Evolutionary conservation across 1,284 basidiomycete species (phyloP), one percentile per base, ranked within the genome.

Genomic region (Exsudoporus floridanus): DNA sequence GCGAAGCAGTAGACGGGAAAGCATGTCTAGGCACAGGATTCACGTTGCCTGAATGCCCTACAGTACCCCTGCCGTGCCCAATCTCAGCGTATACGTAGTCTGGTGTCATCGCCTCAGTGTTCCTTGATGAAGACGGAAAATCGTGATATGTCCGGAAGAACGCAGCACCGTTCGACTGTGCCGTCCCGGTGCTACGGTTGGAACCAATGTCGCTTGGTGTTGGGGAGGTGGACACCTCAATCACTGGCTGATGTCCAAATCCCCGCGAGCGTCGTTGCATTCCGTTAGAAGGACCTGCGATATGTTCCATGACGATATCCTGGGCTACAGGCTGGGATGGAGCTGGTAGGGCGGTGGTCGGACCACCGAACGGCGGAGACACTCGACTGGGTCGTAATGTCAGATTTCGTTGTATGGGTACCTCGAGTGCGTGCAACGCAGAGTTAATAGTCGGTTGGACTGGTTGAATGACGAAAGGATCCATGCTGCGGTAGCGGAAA

Each of bases 11-110:
- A 12, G 66, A 31, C 25, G 57, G 53, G 39, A 71, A 60, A 41
- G 52, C 23, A 45, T 61, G 62, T 52, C 63, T 62, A 9, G 57
- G 52, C 7, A 57, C 47, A 37, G 53, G 45, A 46, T 56, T 60
- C 50, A 35, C 33, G 18, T 60, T 56, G 49, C 56, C 64, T 19
- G 54, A 49, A 40, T 53, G 59, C 19, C 73, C 55, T 7, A 39
- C 75, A 27, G 76, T 71, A 14, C 84, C 84, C 30, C 84, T 76
- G 6, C 86, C 87, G 60, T 88, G 86, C 9, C 88, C 88, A 53
- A 88, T 84, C 63, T 90, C 88, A 3, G 88, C 86, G 58, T 79
- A 88, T 54, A 86, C 77, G 44, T 88, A 74, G 61, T 90, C 88
- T 16, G 87, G 86, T 7, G 87, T 89, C 65, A 83, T 72, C 16